Base-by-base conservation (phyloP, 306 rosid species). In the Inga oerstediana region DNA sequence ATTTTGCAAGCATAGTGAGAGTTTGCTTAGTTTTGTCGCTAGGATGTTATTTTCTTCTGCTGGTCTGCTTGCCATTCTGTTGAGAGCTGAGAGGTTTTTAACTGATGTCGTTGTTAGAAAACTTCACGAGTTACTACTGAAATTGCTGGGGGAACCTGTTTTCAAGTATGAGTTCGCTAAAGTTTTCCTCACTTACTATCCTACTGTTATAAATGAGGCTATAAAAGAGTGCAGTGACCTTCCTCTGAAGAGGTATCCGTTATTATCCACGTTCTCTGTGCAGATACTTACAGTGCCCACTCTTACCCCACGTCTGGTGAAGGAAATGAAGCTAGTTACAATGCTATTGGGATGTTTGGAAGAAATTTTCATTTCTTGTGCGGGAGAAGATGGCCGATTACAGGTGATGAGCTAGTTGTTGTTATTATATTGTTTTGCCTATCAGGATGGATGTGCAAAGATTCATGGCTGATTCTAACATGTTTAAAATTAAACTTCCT, bases 261-360 rank as follows among this genome's bases (percentile, higher is more conserved):
- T 97, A 58, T 85, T 94, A 72, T 78, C 91, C 15, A 86, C 90
- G 34, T 97, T 97, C 91, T 90, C 98, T 43, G 99, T 97, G 83
- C 99, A 97, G 91, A 97, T 97, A 81, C 91, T 94, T 83, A 94
- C 99, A 1, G 99, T 97, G 77, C 97, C 98, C 73, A 97, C 98
- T 59, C 90, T 97, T 77, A 94, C 97, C 69, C 94, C 95, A 6
- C 92, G 92, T 75, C 95, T 97, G 64, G 97, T 94, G 85, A 93
- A 90, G 89, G 99, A 97, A 89, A 85, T 90, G 92, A 90, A 91
- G 89, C 91, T 97, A 73, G 85, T 97, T 51, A 83, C 90, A 39
- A 91, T 90, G 89, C 90, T 97, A 72, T 80, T 97, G 87, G 93
- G 90, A 83, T 92, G 98, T 79, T 78, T 97, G 82, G 92, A 88